These are phyloP conservation scores for Pyracantha coccinea DNA, from an alignment of 331 rosid genomes.

Conservation along the genomic window DNA sequence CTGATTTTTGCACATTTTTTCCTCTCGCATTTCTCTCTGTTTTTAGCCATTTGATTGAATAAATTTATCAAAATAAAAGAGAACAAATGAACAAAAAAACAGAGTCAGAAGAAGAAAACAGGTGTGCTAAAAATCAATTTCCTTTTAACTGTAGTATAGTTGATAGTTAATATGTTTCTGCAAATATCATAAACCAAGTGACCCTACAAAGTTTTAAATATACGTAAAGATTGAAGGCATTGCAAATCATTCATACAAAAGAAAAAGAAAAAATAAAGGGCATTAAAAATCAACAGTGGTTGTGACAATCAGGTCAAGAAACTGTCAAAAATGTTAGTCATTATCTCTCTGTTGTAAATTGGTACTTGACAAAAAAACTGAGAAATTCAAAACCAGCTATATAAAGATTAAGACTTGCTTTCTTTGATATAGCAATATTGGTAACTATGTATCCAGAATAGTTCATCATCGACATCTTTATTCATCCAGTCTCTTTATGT, in stretches of 20 bases:
- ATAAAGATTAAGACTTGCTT: not conserved
- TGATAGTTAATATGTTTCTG: no score
- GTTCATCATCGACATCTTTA: not conserved
- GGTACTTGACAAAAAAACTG: not conserved
- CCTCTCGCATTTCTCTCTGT: no score
- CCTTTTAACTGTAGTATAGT: no score
- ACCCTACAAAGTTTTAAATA: not conserved
- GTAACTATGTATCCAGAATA: not conserved
- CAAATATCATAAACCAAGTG: not conserved
- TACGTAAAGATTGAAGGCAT: not conserved
- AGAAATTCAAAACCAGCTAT: not conserved
- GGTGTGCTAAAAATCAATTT: no score
- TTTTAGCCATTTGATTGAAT: no score
- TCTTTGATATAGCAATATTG: not conserved
- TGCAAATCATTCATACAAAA: not conserved
- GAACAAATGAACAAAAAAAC: no score
- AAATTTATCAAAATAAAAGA: no score
- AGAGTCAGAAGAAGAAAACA: no score
- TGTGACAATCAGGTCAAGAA: not conserved
- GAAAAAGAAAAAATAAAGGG: not conserved
- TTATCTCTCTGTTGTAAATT: not conserved
- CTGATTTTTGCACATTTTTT: no score
- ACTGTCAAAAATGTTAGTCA: not conserved
- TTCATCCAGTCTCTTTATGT: not conserved
- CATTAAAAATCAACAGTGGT: not conserved